Percentiles rank a stretch among this genome's conserved stretches.
Evolutionary conservation across 352 stramenopile species (phyloP).

Genomic region (Pythium periplocum): DNA sequence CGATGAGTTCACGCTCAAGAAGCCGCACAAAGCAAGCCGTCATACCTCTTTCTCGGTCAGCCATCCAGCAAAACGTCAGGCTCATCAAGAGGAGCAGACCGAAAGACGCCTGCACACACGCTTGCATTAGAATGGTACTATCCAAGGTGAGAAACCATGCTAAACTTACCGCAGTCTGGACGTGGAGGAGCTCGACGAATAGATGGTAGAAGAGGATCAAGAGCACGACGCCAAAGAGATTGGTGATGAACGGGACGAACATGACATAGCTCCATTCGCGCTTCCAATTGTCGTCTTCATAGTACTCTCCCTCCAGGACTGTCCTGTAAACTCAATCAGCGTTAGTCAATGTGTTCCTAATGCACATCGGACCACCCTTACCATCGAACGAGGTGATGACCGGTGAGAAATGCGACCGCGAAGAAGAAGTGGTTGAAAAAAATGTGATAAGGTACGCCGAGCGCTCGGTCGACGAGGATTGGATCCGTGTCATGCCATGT

Average conservation of each 20-base stretch:
- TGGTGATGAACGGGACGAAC: constrained; percentile 46
- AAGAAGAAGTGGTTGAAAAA: constrained; percentile 73
- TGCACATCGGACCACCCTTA: constrained; percentile 7
- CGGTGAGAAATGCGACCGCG: constrained; percentile 36
- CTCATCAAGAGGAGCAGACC: constrained; percentile 39
- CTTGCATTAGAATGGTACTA: too few relatives aligned
- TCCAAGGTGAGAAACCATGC: too few relatives aligned
- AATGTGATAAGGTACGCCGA: constrained; percentile 57
- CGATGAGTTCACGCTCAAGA: constrained; percentile 2
- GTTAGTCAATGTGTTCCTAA: too few relatives aligned
- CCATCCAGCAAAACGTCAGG: constrained; percentile 63
- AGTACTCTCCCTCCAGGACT: constrained; percentile 53
- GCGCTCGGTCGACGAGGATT: constrained; percentile 47
- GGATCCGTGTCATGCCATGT: constrained; percentile 83
- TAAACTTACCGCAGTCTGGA: constrained; percentile 37
- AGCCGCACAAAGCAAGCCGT: not conserved
- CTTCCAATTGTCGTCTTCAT: constrained; percentile 55
- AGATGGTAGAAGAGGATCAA: constrained; percentile 66
- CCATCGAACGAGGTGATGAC: constrained; percentile 57
- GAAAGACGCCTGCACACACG: constrained; percentile 29
- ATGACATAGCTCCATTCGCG: constrained; percentile 60
- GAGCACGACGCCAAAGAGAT: constrained; percentile 42
- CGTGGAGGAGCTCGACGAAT: constrained; percentile 44
- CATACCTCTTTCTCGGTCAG: constrained; percentile 52
- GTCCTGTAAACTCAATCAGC: constrained; percentile 19